Evolutionary conservation across 768 basidiomycete genomes (phyloP).

Genomic region (Plicaturopsis crispa): DNA sequence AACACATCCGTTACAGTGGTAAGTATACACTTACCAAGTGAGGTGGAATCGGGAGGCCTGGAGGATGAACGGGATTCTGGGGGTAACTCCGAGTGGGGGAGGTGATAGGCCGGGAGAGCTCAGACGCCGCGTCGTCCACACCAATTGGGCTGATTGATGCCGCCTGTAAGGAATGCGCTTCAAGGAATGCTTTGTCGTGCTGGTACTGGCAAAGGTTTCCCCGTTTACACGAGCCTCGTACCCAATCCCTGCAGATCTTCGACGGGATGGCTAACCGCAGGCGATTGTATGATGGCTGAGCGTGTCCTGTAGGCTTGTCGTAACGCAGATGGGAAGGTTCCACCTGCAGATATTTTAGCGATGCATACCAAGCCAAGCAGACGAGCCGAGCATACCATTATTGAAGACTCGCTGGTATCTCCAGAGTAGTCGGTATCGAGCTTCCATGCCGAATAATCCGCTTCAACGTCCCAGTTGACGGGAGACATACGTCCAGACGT

Average conservation of each 20-base stretch:
- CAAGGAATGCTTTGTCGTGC: too few relatives aligned
- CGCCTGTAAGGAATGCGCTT: too few relatives aligned
- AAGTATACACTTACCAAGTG: not conserved
- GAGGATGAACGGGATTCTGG: not conserved
- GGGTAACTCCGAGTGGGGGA: not conserved
- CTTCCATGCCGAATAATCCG: too few relatives aligned
- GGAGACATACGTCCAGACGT: too few relatives aligned
- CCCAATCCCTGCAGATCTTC: not conserved
- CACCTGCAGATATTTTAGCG: not conserved
- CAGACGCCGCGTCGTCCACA: not conserved
- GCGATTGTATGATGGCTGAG: not conserved
- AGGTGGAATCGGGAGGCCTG: not conserved
- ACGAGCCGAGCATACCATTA: not conserved
- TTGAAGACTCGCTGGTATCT: not conserved
- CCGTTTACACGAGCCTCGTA: not conserved
- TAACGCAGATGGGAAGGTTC: not conserved
- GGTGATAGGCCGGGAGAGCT: not conserved
- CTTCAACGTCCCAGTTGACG: too few relatives aligned
- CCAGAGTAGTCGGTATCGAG: not conserved
- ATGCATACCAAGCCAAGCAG: too few relatives aligned
- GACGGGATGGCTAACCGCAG: not conserved
- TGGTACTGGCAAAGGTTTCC: not conserved
- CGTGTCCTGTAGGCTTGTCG: not conserved
- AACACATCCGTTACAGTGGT: not conserved
- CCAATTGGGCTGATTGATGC: not conserved